Conservation (phyloP, 257 asterid genomes). For the Salvia rosmarinus region DNA sequence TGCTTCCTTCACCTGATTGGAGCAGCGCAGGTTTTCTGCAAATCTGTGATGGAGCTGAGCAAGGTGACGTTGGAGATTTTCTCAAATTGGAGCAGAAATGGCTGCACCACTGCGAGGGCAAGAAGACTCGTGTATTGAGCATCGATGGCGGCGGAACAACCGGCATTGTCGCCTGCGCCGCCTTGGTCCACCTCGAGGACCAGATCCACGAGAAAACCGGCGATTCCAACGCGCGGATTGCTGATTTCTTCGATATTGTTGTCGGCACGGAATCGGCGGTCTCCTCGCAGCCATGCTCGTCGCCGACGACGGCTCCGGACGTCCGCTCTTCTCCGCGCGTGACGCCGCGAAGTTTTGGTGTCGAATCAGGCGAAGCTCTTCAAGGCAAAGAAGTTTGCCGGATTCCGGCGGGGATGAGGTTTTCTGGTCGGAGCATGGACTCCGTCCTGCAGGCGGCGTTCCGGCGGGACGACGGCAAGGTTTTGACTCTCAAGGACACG, state of each 20-base stretch:
- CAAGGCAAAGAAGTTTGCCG: slow-evolving; percentile 42
- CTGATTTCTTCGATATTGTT: slow-evolving; percentile 81
- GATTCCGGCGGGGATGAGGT: slow-evolving; percentile 58
- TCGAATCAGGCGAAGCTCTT: slow-evolving; percentile 55
- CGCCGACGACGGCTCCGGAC: slow-evolving; percentile 72
- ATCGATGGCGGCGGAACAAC: slow-evolving; percentile 87
- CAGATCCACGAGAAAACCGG: slow-evolving; percentile 79
- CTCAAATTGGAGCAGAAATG: slow-evolving; percentile 89
- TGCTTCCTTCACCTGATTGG: not conserved
- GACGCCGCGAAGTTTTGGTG: slow-evolving; percentile 59
- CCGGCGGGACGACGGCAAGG: slow-evolving; percentile 60
- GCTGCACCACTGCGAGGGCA: slow-evolving; percentile 78
- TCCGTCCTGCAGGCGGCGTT: slow-evolving; percentile 64
- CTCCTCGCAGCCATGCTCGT: slow-evolving; percentile 77
- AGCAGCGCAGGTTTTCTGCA: slow-evolving; percentile 3
- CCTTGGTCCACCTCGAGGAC: slow-evolving; percentile 73
- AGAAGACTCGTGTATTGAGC: slow-evolving; percentile 72
- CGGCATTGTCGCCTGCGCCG: slow-evolving; percentile 61
- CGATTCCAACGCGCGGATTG: slow-evolving; percentile 61
- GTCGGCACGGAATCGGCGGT: slow-evolving; percentile 88
- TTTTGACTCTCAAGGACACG: slow-evolving; percentile 71
- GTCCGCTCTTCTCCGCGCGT: slow-evolving; percentile 69
- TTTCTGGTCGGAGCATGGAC: slow-evolving; percentile 69
- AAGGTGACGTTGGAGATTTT: slow-evolving; percentile 80
- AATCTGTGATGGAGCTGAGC: slow-evolving; percentile 64